Evolutionary conservation across 805 yeast genomes (phyloP).

Genomic region (Cephaloascus albidus): DNA sequence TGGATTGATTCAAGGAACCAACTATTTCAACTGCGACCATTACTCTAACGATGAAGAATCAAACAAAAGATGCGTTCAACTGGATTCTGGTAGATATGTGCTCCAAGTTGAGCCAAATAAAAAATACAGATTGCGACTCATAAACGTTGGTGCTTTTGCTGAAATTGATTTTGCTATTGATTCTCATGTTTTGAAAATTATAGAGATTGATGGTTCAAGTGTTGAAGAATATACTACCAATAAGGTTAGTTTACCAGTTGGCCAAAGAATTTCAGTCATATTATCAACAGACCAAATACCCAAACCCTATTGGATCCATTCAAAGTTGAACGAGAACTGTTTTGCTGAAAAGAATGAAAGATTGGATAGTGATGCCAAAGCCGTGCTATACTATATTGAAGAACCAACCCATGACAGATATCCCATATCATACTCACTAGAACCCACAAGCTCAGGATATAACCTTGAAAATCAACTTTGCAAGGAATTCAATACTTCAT

Average conservation of each 20-base stretch:
- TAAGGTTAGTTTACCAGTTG: slow-evolving; percentile 8
- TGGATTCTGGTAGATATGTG: slow-evolving; percentile 3
- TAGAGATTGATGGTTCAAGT: slow-evolving; percentile 3
- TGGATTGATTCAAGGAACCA: slow-evolving; percentile 30
- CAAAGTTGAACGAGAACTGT: slow-evolving; percentile 23
- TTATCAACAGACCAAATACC: slow-evolving; percentile 3
- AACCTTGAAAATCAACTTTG: slow-evolving; percentile 8
- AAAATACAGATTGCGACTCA: slow-evolving; percentile 2
- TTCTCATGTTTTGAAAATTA: slow-evolving; percentile 1
- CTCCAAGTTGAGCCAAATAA: slow-evolving; percentile 1
- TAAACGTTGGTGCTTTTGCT: slow-evolving; percentile 2
- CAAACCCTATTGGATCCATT: slow-evolving; percentile 13
- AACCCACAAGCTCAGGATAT: neutral
- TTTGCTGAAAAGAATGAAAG: slow-evolving; percentile 20
- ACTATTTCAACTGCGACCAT: slow-evolving; percentile 12
- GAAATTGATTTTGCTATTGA: slow-evolving; percentile 3
- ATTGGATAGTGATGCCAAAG: slow-evolving; percentile 20
- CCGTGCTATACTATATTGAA: slow-evolving; percentile 19
- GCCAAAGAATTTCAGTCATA: slow-evolving; percentile 11
- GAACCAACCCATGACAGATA: slow-evolving; percentile 4
- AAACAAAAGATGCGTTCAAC: neutral
- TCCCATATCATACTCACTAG: neutral
- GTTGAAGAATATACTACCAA: slow-evolving; percentile 3
- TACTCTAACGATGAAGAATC: slow-evolving; percentile 4
- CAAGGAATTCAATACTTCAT: slow-evolving; percentile 13